Conservation (phyloP, 2,329 filamentous ascomycete genomes). For the Lachnellula occidentalis region DNA sequence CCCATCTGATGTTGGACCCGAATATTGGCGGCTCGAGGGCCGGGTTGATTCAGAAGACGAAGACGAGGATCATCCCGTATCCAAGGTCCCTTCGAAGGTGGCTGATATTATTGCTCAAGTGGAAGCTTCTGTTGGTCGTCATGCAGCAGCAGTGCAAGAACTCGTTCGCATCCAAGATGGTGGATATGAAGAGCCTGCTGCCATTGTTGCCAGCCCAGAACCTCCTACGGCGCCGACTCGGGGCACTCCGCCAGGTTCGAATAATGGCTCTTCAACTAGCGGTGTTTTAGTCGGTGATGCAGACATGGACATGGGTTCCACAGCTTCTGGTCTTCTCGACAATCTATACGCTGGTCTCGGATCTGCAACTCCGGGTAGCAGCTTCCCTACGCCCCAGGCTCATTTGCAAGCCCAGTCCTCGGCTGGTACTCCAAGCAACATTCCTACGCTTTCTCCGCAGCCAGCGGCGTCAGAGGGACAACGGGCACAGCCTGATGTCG, state of each 20-base stretch:
- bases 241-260: slow-evolving; percentile 49
- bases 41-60: slow-evolving; percentile 46
- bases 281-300: slow-evolving; percentile 52
- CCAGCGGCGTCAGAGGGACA: slow-evolving; percentile 24
- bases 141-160: slow-evolving; percentile 57
- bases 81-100: slow-evolving; percentile 42
- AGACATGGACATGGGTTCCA: slow-evolving; percentile 59
- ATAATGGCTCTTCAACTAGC: slow-evolving; percentile 49
- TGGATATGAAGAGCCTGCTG: slow-evolving; percentile 56
- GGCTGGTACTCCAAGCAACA: slow-evolving; percentile 50
- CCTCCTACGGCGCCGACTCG: slow-evolving; percentile 13
- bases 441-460: slow-evolving; percentile 40
- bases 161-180: slow-evolving; percentile 73
- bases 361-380: slow-evolving; percentile 51
- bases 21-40: slow-evolving; percentile 62
- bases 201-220: slow-evolving; percentile 16
- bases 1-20: slow-evolving; percentile 47
- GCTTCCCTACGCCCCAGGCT: slow-evolving; percentile 50
- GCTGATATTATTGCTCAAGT: slow-evolving; percentile 72
- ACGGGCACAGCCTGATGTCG: slow-evolving; percentile 10
- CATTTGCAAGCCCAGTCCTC: slow-evolving; percentile 54
- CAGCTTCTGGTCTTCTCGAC: slow-evolving; percentile 59
- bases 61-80: slow-evolving; percentile 20
- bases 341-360: slow-evolving; percentile 60
- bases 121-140: slow-evolving; percentile 64